Percentiles rank a stretch among this genome's conserved stretches.
These are phyloP conservation scores for Heimioporus sp. DNA, from an alignment of 768 basidiomycete genomes.

Conservation along the genomic window DNA sequence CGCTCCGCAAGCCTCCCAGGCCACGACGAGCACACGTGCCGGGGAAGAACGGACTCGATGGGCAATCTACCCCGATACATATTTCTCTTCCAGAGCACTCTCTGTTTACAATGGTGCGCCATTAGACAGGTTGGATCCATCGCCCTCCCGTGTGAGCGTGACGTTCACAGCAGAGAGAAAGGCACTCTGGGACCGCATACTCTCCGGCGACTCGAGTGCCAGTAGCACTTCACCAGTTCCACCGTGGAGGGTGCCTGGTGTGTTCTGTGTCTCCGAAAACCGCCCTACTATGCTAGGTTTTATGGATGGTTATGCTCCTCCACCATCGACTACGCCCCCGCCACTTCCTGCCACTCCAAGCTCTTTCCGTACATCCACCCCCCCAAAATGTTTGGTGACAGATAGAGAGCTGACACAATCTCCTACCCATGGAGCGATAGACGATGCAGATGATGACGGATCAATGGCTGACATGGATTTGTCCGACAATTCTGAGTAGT, in stretches of 20 bases:
- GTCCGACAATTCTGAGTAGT: conserved; percentile 24
- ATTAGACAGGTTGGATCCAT: conserved; percentile 31
- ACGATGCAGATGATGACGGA: conserved; percentile 3
- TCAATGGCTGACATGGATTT: conserved; percentile 26
- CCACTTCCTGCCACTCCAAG: conserved; percentile 30
- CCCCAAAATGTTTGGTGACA: background rate
- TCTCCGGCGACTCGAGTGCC: conserved; percentile 14
- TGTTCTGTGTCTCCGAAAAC: conserved; percentile 8
- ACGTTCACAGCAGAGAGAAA: conserved; percentile 38
- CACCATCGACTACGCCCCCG: conserved; percentile 32
- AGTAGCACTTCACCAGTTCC: background rate
- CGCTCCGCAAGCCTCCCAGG: background rate
- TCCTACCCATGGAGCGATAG: background rate
- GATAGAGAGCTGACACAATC: background rate
- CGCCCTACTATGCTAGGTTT: background rate
- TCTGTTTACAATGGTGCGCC: conserved; percentile 45
- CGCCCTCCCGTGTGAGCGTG: conserved; percentile 23
- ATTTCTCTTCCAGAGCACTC: conserved; percentile 57
- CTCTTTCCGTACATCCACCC: background rate
- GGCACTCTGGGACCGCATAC: conserved; percentile 40
- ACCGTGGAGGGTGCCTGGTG: conserved; percentile 25
- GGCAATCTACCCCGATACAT: conserved; percentile 59
- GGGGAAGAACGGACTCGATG: conserved; percentile 39
- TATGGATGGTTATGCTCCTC: conserved; percentile 27
- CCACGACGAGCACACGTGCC: background rate